These are phyloP conservation scores for Agaricus blazei DNA, from an alignment of 768 basidiomycete genomes.

Conservation along the genomic window DNA sequence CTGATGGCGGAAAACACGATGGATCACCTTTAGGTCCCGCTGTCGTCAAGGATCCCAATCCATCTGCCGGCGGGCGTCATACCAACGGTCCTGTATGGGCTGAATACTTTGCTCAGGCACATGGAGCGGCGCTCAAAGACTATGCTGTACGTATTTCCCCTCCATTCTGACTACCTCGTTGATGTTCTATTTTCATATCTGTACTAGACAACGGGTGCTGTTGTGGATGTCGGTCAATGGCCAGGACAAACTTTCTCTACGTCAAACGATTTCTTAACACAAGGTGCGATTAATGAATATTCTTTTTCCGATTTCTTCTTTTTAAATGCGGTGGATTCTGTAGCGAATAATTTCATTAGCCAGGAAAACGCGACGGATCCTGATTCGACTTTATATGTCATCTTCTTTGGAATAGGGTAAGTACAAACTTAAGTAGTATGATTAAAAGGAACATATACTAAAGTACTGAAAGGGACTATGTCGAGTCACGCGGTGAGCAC, in stretches of 20 bases:
- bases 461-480: constrained; percentile 32
- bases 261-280: constrained; percentile 19
- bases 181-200: background rate
- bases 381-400: constrained; percentile 39
- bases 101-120: constrained; percentile 36
- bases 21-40: constrained; percentile 38
- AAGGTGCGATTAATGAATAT: constrained; percentile 15
- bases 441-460: background rate
- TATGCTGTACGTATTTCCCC: constrained; percentile 36
- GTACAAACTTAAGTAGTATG: constrained; percentile 13
- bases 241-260: constrained; percentile 7
- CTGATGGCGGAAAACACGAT: constrained; percentile 38
- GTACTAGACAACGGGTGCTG: constrained; percentile 21
- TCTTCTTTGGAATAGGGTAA: constrained; percentile 53
- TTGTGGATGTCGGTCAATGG: constrained; percentile 22
- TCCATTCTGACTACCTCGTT: background rate
- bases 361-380: constrained; percentile 24
- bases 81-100: constrained; percentile 50
- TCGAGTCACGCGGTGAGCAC: constrained; percentile 26
- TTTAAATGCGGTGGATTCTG: background rate
- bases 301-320: background rate
- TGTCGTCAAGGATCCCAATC: constrained; percentile 34
- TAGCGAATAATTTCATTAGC: constrained; percentile 19
- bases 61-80: constrained; percentile 44
- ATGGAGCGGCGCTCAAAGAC: constrained; percentile 38